Evolutionary conservation across 352 stramenopile species (phyloP).

Genomic region (Globisporangium okanoganense): DNA sequence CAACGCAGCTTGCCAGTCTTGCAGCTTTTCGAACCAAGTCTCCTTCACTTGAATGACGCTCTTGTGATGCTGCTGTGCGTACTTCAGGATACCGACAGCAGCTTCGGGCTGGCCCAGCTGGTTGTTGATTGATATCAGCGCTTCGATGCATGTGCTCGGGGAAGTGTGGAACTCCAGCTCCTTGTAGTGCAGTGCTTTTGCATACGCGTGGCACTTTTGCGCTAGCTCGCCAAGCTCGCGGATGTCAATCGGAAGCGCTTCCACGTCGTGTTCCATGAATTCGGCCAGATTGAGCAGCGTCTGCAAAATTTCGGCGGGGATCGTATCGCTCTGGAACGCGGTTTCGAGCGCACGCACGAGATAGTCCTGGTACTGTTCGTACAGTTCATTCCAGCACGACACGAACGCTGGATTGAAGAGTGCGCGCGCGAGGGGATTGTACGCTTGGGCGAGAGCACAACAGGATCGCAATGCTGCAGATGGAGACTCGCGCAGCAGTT

Average conservation of each 20-base stretch:
- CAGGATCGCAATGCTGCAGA: constrained; percentile 92
- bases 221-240: constrained; percentile 92
- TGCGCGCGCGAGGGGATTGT: constrained; percentile 95
- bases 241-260: constrained; percentile 96
- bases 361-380: constrained; percentile 91
- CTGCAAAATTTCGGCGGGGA: constrained; percentile 96
- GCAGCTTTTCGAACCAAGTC: constrained; percentile 97
- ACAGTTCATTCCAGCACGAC: constrained; percentile 98
- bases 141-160: constrained; percentile 95
- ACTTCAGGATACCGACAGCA: constrained; percentile 96
- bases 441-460: constrained; percentile 93
- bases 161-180: constrained; percentile 95
- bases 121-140: constrained; percentile 99
- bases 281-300: constrained; percentile 96
- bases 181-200: constrained; percentile 95
- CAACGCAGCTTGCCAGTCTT: constrained; percentile 96
- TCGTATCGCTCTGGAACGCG: constrained; percentile 90
- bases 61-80: constrained; percentile 76
- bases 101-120: constrained; percentile 96
- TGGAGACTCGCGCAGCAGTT: constrained; percentile 96
- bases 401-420: constrained; percentile 99
- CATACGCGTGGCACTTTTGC: constrained; percentile 97
- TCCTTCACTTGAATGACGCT: constrained; percentile 91
- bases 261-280: constrained; percentile 99
- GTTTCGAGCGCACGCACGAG: constrained; percentile 92